Evolutionary conservation across 305 asterid species (phyloP).

Genomic region (Euphrasia arctica): DNA sequence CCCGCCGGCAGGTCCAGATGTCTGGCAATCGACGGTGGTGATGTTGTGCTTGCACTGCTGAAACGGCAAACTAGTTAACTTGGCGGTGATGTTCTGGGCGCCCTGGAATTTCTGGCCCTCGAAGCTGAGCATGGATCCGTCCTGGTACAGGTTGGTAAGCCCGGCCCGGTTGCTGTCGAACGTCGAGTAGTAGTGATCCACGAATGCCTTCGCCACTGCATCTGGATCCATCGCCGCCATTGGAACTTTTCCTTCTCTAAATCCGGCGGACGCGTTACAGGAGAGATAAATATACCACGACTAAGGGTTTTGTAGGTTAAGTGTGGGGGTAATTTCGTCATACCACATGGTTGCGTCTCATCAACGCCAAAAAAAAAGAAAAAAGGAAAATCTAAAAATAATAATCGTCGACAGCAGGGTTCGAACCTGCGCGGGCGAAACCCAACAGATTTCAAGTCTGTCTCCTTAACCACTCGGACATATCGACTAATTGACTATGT

Average conservation of each 20-base stretch:
- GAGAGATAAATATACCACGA: too few relatives aligned
- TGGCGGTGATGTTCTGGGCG: conserved; percentile 32
- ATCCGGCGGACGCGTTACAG: too few relatives aligned
- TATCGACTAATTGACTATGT: conserved; percentile 40
- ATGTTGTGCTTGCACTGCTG: conserved; percentile 53
- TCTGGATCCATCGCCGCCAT: conserved; percentile 49
- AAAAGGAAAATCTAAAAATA: background rate
- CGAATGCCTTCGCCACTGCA: conserved; percentile 41
- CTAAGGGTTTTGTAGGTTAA: conserved; percentile 14
- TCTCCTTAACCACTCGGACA: conserved; percentile 99
- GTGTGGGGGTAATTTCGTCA: conserved; percentile 31
- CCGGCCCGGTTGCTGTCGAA: conserved; percentile 43
- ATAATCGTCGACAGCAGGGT: conserved; percentile 76
- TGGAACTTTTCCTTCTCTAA: background rate
- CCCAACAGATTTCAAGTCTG: conserved; percentile 99
- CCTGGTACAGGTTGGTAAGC: conserved; percentile 47
- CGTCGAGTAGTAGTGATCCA: conserved; percentile 42
- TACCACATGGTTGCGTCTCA: background rate
- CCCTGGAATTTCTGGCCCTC: conserved; percentile 49
- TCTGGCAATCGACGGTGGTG: conserved; percentile 49
- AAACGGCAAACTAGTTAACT: conserved; percentile 46
- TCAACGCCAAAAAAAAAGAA: background rate
- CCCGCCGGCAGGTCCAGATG: conserved; percentile 41
- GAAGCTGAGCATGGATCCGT: conserved; percentile 38
- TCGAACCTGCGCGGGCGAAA: conserved; percentile 98